Evolutionary conservation across 768 basidiomycete species (phyloP).

Genomic region (Macrolepiota fuliginosa): DNA sequence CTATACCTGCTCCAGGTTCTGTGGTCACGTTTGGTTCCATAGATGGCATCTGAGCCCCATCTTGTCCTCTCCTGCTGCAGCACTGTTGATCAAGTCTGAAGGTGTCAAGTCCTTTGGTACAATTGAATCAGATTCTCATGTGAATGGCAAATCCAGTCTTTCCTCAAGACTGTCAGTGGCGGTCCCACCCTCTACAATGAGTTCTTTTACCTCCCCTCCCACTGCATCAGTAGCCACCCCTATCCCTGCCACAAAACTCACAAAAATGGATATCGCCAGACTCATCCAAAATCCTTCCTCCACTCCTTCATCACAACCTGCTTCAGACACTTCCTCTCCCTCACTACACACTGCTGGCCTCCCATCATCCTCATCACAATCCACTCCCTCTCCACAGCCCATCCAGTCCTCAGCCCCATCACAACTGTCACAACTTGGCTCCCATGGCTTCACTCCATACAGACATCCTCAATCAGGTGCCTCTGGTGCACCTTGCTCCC

Average conservation of each 20-base stretch:
- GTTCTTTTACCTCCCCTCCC: slow-evolving; percentile 37
- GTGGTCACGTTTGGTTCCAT: slow-evolving; percentile 88
- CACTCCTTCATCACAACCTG: slow-evolving; percentile 47
- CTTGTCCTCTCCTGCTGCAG: slow-evolving; percentile 78
- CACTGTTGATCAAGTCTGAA: slow-evolving; percentile 65
- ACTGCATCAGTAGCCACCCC: slow-evolving; percentile 31
- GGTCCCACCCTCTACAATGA: slow-evolving; percentile 24
- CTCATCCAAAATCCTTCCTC: slow-evolving; percentile 59
- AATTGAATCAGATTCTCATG: slow-evolving; percentile 37
- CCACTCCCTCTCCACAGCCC: slow-evolving; percentile 29
- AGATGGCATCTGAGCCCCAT: slow-evolving; percentile 74
- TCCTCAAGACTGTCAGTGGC: neutral
- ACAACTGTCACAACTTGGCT: slow-evolving; percentile 45
- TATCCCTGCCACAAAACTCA: slow-evolving; percentile 32
- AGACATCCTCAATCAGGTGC: slow-evolving; percentile 45
- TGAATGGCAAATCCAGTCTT: too few relatives aligned
- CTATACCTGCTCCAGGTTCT: too few relatives aligned
- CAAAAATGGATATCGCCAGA: slow-evolving; percentile 55
- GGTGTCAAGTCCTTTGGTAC: slow-evolving; percentile 82
- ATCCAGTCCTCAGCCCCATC: slow-evolving; percentile 34
- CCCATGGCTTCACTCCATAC: slow-evolving; percentile 45
- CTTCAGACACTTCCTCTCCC: slow-evolving; percentile 58
- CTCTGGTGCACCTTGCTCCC: slow-evolving; percentile 61
- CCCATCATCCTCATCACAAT: slow-evolving; percentile 33
- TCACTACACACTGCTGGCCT: slow-evolving; percentile 52